Percentiles rank a stretch among this genome's conserved stretches.
Evolutionary conservation across 148 eudicot species (phyloP).

Genomic region (Cornus florida): DNA sequence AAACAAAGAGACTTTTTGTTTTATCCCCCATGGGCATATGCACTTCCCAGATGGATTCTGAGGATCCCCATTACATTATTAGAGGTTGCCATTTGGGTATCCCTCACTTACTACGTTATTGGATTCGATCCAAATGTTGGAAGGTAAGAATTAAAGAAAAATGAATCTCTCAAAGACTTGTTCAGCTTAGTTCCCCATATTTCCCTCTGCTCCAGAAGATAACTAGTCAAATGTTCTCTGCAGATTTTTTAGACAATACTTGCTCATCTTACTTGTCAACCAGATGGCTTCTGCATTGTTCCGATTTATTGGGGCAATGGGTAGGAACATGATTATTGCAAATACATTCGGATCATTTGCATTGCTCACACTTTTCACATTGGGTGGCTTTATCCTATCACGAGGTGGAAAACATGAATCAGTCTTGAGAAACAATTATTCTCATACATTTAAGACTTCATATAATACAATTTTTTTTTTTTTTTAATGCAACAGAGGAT

Average conservation of each 20-base stretch:
- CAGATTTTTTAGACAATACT: slow-evolving; percentile 65
- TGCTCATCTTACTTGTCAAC: slow-evolving; percentile 45
- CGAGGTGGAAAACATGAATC: slow-evolving; percentile 40
- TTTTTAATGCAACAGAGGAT: slow-evolving; percentile 29
- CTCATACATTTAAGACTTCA: neutral
- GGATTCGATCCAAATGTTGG: too few species aligned
- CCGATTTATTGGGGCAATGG: too few species aligned
- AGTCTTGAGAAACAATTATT: neutral
- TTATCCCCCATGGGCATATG: slow-evolving; percentile 77
- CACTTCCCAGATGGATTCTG: slow-evolving; percentile 70
- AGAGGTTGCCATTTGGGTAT: slow-evolving; percentile 47
- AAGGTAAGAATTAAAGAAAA: slow-evolving; percentile 11
- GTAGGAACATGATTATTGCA: too few species aligned
- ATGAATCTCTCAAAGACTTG: neutral
- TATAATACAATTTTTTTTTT: neutral
- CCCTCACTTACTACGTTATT: slow-evolving; percentile 60
- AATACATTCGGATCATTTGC: too few species aligned
- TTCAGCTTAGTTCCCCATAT: neutral
- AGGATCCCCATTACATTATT: slow-evolving; percentile 58
- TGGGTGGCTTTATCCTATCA: slow-evolving; percentile 61
- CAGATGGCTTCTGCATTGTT: too few species aligned
- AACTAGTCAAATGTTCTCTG: neutral
- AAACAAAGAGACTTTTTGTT: slow-evolving; percentile 73
- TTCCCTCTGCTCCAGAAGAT: neutral
- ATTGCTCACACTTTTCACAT: too few species aligned